Base-by-base conservation (phyloP, 192 early-diverging fungal species). In the Gorgonomyces haynaldii region DNA sequence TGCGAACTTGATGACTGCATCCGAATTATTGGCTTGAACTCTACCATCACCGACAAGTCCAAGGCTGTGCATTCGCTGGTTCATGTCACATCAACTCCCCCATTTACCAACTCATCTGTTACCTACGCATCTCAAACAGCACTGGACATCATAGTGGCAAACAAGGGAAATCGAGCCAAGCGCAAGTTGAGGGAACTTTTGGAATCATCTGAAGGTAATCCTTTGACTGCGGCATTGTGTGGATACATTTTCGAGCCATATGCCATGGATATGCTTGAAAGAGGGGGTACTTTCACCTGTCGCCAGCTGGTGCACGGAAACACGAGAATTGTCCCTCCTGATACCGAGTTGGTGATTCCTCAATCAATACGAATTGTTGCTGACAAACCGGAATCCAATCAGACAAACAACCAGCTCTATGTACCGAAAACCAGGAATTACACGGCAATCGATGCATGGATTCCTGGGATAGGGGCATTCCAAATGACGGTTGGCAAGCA, bases 171-270 rank as follows among this genome's bases (percentile, higher is more conserved):
- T 19, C 5, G 27, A 15, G 50, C 50, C 31, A 51, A 19, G 6
- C 50, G 15, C 17, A 51, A 27, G 40, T 26, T 51, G 40, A 4
- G 4, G 6, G 50, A 51, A 45, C 50, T 51, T 20, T 46, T 46
- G 45, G 29, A 19, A 31, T 51, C 50, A 28, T 35, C 16, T 19
- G 27, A 4, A 35, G 50, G 50, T 24, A 51, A 51, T 51, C 50
- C 50, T 51, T 27, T 51, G 17, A 46, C 40, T 17, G 50, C 50
- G 17, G 16, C 50, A 8, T 37, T 51, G 29, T 51, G 50, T 38
- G 50, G 50, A 31, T 51, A 51, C 28, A 51, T 51, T 8, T 51
- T 51, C 24, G 50, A 51, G 24, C 50, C 50, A 17, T 51, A 45
- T 41, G 50, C 50, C 28, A 42, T 51, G 16, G 50, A 51, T 19